Evolutionary conservation across 2,329 filamentous ascomycete species (phyloP).

Genomic region (Hypoxylon sp.): DNA sequence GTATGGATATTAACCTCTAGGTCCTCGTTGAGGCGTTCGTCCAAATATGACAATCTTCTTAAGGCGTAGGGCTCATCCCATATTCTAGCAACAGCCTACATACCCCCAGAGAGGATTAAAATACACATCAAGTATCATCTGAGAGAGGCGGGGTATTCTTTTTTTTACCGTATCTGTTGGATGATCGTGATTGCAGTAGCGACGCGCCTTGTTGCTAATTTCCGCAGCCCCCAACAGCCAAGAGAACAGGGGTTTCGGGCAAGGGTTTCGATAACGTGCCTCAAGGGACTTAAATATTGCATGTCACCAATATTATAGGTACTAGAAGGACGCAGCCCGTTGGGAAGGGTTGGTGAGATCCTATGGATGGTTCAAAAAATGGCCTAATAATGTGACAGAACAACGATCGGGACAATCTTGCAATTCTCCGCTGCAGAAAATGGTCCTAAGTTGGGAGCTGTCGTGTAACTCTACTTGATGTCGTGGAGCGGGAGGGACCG

Average conservation of each 20-base stretch:
- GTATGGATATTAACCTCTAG: too few relatives aligned
- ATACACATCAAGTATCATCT: too few relatives aligned
- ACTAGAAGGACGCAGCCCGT: background rate
- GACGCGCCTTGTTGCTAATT: slow-evolving; percentile 2
- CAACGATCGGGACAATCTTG: slow-evolving; percentile 2
- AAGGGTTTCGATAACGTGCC: background rate
- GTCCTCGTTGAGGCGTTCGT: too few relatives aligned
- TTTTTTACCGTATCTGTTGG: slow-evolving; percentile 4
- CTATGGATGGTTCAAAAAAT: background rate
- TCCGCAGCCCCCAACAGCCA: background rate
- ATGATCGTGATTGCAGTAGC: background rate
- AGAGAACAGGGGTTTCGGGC: slow-evolving; percentile 1
- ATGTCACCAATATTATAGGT: background rate
- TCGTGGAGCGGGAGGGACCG: slow-evolving; percentile 26
- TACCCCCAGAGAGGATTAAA: too few relatives aligned
- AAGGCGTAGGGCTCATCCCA: too few relatives aligned
- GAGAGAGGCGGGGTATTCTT: background rate
- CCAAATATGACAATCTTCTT: too few relatives aligned
- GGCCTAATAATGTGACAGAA: background rate
- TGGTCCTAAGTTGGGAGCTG: background rate
- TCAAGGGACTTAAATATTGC: background rate
- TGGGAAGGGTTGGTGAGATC: background rate
- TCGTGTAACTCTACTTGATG: slow-evolving; percentile 19
- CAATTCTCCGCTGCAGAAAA: slow-evolving; percentile 22
- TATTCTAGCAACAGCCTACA: too few relatives aligned